Conservation (phyloP, 805 yeast species). For the Yarrowia phangngaensis region DNA sequence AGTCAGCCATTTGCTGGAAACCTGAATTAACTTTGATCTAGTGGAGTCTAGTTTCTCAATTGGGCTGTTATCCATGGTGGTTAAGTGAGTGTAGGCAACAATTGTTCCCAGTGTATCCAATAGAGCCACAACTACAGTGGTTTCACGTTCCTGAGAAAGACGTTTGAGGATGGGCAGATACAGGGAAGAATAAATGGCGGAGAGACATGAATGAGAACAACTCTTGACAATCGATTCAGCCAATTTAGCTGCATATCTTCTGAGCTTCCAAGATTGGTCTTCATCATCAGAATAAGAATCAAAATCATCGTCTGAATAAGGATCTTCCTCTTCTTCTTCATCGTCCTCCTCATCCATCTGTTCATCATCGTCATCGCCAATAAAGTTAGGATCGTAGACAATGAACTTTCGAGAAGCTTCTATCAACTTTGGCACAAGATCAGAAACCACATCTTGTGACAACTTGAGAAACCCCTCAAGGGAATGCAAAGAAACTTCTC, state of each 20-base stretch:
- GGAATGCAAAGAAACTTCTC: conserved; percentile 49
- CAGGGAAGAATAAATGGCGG: conserved; percentile 35
- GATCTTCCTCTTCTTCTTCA: conserved; percentile 51
- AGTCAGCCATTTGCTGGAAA: conserved; percentile 26
- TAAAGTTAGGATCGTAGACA: conserved; percentile 48
- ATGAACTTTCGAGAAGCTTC: conserved; percentile 39
- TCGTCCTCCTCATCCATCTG: conserved; percentile 43
- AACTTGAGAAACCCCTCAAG: conserved; percentile 34
- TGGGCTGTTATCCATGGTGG: conserved; percentile 31
- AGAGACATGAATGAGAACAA: conserved; percentile 41
- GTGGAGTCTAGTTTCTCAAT: conserved; percentile 20
- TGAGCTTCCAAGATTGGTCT: conserved; percentile 59
- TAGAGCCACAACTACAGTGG: conserved; percentile 50
- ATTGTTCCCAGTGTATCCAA: conserved; percentile 44
- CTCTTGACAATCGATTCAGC: conserved; percentile 42
- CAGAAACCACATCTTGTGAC: conserved; percentile 39
- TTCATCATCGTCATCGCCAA: conserved; percentile 39
- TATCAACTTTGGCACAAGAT: conserved; percentile 36
- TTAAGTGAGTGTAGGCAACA: conserved; percentile 12
- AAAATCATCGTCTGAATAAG: conserved; percentile 37
- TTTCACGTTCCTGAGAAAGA: conserved; percentile 37
- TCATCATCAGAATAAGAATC: conserved; percentile 44
- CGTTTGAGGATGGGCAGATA: conserved; percentile 46
- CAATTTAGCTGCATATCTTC: conserved; percentile 51
- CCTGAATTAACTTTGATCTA: conserved; percentile 25